Conservation (phyloP, 2,329 filamentous ascomycete genomes). For the Clonostachys byssicola region DNA sequence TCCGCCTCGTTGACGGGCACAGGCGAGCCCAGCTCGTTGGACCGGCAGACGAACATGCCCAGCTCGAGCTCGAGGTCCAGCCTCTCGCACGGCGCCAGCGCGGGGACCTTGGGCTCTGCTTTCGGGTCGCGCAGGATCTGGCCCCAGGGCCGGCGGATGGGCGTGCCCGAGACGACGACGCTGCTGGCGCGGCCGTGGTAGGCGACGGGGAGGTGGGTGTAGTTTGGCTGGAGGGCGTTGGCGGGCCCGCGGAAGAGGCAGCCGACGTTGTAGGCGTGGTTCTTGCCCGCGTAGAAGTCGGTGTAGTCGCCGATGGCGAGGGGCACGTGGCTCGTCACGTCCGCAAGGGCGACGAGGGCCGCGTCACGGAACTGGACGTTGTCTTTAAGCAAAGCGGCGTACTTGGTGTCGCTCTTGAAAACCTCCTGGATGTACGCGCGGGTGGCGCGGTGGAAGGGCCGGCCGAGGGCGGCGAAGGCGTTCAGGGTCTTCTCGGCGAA, state of each 20-base stretch:
- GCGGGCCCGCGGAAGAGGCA: slow-evolving; percentile 68
- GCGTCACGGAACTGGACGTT: slow-evolving; percentile 21
- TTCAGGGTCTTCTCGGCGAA: slow-evolving; percentile 22
- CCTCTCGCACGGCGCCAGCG: slow-evolving; percentile 53
- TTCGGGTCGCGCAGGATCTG: slow-evolving; percentile 56
- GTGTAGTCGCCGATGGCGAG: slow-evolving; percentile 80
- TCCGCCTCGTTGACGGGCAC: slow-evolving; percentile 64
- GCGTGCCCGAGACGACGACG: slow-evolving; percentile 70
- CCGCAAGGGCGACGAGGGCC: slow-evolving; percentile 22
- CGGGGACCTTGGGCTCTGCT: slow-evolving; percentile 48
- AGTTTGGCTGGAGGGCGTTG: slow-evolving; percentile 77
- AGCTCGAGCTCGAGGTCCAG: slow-evolving; percentile 79
- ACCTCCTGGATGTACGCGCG: slow-evolving; percentile 65
- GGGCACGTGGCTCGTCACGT: slow-evolving; percentile 66
- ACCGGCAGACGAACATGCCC: slow-evolving; percentile 67
- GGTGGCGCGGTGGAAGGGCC: slow-evolving; percentile 63
- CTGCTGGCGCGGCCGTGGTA: slow-evolving; percentile 79
- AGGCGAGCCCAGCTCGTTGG: slow-evolving; percentile 63
- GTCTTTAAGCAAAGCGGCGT: slow-evolving; percentile 24
- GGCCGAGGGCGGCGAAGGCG: slow-evolving; percentile 48
- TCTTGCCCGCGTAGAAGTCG: slow-evolving; percentile 77
- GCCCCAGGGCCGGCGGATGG: slow-evolving; percentile 67
- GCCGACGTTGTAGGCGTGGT: slow-evolving; percentile 70
- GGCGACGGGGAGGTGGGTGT: slow-evolving; percentile 74
- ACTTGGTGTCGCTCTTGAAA: slow-evolving; percentile 47